phyloP scores from a whole-genome alignment of 73 alveolate genomes.

The Blepharisma japonicum region DNA sequence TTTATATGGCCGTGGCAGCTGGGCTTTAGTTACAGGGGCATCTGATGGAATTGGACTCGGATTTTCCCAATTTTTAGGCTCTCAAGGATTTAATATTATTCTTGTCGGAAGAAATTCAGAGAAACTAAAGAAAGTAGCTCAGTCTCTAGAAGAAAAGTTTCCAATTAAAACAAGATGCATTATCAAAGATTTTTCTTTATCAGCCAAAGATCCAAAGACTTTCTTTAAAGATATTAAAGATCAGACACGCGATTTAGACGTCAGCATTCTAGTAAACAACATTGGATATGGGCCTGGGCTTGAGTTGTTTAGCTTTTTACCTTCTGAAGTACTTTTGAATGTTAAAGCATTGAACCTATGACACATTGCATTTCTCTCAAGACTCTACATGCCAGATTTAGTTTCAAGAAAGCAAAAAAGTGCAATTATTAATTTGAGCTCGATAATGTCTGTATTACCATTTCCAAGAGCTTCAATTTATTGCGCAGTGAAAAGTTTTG shows the following conservation, averaged over 20 bases:
- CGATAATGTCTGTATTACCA: neutral
- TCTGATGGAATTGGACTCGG: conserved; percentile 70
- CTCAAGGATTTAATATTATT: conserved; percentile 56
- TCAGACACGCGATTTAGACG: conserved; percentile 9
- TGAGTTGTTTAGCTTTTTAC: neutral
- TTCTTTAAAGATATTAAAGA: conserved; percentile 16
- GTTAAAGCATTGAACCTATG: neutral
- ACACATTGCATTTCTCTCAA: neutral
- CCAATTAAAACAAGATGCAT: neutral
- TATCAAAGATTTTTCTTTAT: neutral
- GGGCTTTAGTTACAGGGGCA: conserved; percentile 77
- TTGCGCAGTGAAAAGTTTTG: conserved; percentile 9
- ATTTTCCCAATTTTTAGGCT: conserved; percentile 54
- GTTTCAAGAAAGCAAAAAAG: neutral
- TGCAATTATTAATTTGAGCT: conserved; percentile 5
- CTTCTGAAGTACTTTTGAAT: neutral
- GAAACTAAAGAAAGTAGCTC: conserved; percentile 37
- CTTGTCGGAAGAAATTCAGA: conserved; percentile 55
- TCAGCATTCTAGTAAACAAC: conserved; percentile 40
- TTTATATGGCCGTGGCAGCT: conserved; percentile 38
- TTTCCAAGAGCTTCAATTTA: neutral
- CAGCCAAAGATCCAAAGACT: neutral
- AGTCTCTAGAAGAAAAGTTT: neutral
- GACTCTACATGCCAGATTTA: neutral
- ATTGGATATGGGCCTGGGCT: conserved; percentile 23